Percentiles rank a stretch among this genome's conserved stretches.
phyloP scores from a whole-genome alignment of 768 basidiomycete species.

The Suillus subaureus region DNA sequence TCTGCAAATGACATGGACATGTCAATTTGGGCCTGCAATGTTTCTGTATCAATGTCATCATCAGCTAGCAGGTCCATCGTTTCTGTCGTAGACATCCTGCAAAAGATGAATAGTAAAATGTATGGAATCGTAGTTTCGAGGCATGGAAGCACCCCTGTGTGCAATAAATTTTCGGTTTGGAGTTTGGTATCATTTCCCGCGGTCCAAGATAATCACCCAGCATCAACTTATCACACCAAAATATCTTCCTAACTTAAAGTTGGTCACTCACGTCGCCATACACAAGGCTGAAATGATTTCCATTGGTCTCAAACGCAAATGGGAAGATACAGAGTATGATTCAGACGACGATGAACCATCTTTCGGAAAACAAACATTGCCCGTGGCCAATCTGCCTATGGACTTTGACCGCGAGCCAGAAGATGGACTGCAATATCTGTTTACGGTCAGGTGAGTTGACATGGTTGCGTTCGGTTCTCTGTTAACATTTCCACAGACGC shows the following conservation, averaged over 20 bases:
- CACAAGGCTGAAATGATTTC: background rate
- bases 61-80: constrained; percentile 37
- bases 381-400: constrained; percentile 77
- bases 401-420: constrained; percentile 65
- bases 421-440: constrained; percentile 81
- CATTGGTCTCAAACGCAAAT: constrained; percentile 55
- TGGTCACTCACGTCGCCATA: background rate
- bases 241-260: background rate
- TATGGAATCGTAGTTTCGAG: constrained; percentile 3
- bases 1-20: constrained; percentile 78
- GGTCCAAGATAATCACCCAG: background rate
- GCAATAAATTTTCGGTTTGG: background rate
- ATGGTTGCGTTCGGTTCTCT: constrained; percentile 13
- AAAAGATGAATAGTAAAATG: constrained; percentile 8
- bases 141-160: constrained; percentile 5
- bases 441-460: constrained; percentile 67
- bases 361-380: constrained; percentile 72
- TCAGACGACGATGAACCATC: constrained; percentile 63
- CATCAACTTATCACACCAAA: background rate
- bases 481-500: constrained; percentile 48
- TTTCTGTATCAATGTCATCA: constrained; percentile 64
- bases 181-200: constrained; percentile 6
- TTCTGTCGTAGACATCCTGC: constrained; percentile 21
- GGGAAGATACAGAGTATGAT: constrained; percentile 45
- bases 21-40: constrained; percentile 82